Conservation (phyloP, 768 basidiomycete genomes). For the Suillus weaverae region DNA sequence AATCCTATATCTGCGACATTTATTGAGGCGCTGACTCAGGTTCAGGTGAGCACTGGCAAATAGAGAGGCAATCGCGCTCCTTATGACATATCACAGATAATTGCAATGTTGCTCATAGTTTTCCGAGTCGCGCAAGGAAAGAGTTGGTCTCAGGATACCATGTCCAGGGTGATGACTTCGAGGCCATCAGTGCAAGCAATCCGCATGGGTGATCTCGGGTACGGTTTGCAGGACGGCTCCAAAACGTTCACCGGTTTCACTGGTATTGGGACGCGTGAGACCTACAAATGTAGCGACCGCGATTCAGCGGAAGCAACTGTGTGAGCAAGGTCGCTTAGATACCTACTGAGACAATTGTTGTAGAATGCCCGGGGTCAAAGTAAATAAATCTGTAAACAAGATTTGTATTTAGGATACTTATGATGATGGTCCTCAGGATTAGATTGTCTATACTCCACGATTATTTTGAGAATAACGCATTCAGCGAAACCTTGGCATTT, state of each 20-base stretch:
- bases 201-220: not conserved
- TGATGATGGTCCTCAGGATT: not conserved
- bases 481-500: not conserved
- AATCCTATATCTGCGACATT: slow-evolving; percentile 30
- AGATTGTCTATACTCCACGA: not conserved
- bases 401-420: not conserved
- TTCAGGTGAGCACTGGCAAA: slow-evolving; percentile 24
- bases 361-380: not conserved
- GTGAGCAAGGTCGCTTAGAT: not conserved
- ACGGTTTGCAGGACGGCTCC: not conserved
- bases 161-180: not conserved
- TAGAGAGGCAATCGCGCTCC: not conserved
- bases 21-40: slow-evolving; percentile 27
- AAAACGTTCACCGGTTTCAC: not conserved
- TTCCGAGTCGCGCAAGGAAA: slow-evolving; percentile 31
- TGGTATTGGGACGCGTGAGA: not conserved
- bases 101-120: slow-evolving; percentile 32
- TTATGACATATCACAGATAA: slow-evolving; percentile 18
- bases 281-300: not conserved
- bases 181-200: not conserved
- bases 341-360: not conserved
- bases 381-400: not conserved
- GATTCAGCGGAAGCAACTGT: not conserved
- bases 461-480: not conserved
- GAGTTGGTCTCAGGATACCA: slow-evolving; percentile 20